Evolutionary conservation across 768 basidiomycete genomes (phyloP), one percentile per base, ranked within the genome.

Genomic region (Phlebiopsis gigantea): DNA sequence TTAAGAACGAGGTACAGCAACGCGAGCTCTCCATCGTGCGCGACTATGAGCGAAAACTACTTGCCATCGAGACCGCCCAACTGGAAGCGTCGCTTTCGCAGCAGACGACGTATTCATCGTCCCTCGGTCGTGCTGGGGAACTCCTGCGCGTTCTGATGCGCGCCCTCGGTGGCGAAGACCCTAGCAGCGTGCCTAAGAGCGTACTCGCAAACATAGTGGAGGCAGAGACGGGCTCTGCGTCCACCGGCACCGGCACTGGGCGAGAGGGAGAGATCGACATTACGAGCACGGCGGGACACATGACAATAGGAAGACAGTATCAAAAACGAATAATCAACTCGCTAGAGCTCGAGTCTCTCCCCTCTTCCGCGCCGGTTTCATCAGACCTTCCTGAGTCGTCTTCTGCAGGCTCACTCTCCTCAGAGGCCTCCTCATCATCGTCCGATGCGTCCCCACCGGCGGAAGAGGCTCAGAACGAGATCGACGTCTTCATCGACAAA

Each of bases 1-100:
- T 24, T 56, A 65, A 98, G 94, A 85, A 91, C 75, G 89, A 94
- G 57, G 87, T 95, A 0, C 95, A 98, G 71, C 88, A 92, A 70
- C 89, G 89, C 64, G 94, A 98, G 68, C 80, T 98, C 9, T 81
- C 91, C 0, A 73, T 97, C 41, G 87, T 94, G 55, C 86, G 90
- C 1, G 93, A 97, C 62, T 97, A 95, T 70, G 95, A 98, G 68
- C 80, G 85, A 21, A 82, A 88, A 60, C 76, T 99, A n/a, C 75
- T 92, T 43, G 79, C 79, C 46, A 79, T 81, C 47, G 90, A 93
- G 64, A 87, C 88, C 28, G 83, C 84, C 62, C 79, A 80, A 46
- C 77, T 87, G 4, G 71, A 75, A 3, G 73, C 77, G 46, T 78
- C 83, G 24, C 79, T 93, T 0, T 74, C 75, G 5, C 73, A 79